Base-by-base conservation (phyloP, 345 rosid genomes). In the Corymbia maculata region DNA sequence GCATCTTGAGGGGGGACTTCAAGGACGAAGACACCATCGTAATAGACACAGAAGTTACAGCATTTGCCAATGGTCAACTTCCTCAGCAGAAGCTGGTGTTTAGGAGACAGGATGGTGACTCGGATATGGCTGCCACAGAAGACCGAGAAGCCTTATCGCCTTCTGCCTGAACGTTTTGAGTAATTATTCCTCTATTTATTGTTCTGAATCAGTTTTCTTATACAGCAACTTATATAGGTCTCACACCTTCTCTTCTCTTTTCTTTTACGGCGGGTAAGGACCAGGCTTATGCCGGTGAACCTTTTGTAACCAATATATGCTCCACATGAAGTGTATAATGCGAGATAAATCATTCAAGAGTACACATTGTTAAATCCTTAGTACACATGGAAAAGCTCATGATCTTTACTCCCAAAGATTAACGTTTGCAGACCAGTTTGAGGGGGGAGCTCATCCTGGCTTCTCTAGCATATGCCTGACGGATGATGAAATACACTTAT, bases 1-100 rank as follows among this genome's bases (percentile, higher is more conserved):
- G 99, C 59, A 98, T 98, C 88, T 90, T 98, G 88, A 94, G 98
- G 90, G 98, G 99, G 16, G 98, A 97, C 84, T 95, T 95, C 88
- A 97, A 93, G 91, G 99, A 97, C 21, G 99, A 97, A 86, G 99
- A 98, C 85, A 86, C 89, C 3, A 57, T 98, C 19, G 47, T 91
- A 84, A 88, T 96, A 26, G 99, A 97, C 91, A 95, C 99, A 1
- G 98, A 96, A 90, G 93, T 95, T 14, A 92, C 93, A 30, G 95
- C 97, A 1, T 93, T 94, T 87, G 89, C 96, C 52, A 95, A 94
- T 53, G 99, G 98, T 28, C 97, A 94, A 82, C 94, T 94, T 42
- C 99, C 99, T 84, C 98, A 95, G 91, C 98, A 94, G 44, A 97
- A 96, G 92, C 94, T 98, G n/a, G 90, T 89, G 32, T 97, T 98